A percentile compares a stretch with the other conserved stretches of the same genome.
Conservation (phyloP, 2,329 filamentous ascomycete species). For the Lasiodiplodia gonubiensis region DNA sequence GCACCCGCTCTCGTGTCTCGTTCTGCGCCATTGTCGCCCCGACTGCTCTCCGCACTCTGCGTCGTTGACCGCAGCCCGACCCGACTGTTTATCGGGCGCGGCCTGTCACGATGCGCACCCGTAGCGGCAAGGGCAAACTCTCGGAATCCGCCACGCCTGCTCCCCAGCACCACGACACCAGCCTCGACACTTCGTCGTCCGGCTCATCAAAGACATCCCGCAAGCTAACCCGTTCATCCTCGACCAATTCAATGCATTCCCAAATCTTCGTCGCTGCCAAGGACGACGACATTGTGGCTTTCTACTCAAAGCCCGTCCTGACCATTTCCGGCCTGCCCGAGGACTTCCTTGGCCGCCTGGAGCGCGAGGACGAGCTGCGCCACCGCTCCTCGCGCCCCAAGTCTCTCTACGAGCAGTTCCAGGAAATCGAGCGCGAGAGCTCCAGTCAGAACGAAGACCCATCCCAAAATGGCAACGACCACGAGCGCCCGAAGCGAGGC, state of each 20-base stretch:
- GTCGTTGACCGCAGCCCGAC: conserved; percentile 2
- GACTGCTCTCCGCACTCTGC: background rate
- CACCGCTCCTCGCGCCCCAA: conserved; percentile 19
- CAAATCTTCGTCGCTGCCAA: conserved; percentile 35
- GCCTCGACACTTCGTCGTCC: conserved; percentile 18
- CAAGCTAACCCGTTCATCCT: conserved; percentile 41
- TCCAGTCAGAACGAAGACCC: conserved; percentile 25
- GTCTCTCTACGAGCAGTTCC: conserved; percentile 27
- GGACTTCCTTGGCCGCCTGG: conserved; percentile 21
- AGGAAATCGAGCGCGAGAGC: conserved; percentile 27
- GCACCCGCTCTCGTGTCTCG: background rate
- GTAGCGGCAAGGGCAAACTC: conserved; percentile 29
- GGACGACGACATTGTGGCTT: conserved; percentile 36
- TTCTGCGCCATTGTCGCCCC: background rate
- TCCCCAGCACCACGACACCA: conserved; percentile 23
- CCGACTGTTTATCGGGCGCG: conserved; percentile 2
- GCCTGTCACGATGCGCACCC: conserved; percentile 28
- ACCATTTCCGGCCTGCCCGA: conserved; percentile 41
- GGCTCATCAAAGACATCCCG: conserved; percentile 32
- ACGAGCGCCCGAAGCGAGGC: conserved; percentile 28
- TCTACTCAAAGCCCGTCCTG: conserved; percentile 41
- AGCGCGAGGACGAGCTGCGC: conserved; percentile 20
- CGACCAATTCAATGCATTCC: conserved; percentile 42
- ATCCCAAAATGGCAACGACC: conserved; percentile 26
- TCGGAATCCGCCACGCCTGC: conserved; percentile 27